Evolutionary conservation across 1,139 yeast genomes (phyloP).

Genomic region (Dujonia santamariae): DNA sequence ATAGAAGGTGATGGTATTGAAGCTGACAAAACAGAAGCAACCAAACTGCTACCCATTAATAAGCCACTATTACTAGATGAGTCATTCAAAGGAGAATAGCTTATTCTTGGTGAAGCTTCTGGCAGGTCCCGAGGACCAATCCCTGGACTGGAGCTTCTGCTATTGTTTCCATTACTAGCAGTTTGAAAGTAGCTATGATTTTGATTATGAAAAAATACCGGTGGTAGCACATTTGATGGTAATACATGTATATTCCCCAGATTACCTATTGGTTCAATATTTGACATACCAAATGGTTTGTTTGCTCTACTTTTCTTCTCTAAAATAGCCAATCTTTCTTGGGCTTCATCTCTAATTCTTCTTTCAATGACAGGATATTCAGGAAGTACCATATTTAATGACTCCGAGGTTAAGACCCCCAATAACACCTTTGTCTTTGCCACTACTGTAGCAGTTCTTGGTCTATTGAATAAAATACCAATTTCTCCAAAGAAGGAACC

Average conservation of each 20-base stretch:
- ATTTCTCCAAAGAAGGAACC: constrained; percentile 80
- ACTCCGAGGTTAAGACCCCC: constrained; percentile 66
- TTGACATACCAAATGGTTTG: constrained; percentile 6
- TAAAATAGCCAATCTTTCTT: constrained; percentile 68
- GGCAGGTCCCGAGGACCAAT: too few species aligned
- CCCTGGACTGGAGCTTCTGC: too few species aligned
- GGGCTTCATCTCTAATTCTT: constrained; percentile 73
- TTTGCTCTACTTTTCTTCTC: constrained; percentile 49
- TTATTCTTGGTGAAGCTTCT: too few species aligned
- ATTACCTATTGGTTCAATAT: constrained; percentile 5
- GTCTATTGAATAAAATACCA: constrained; percentile 70
- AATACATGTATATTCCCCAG: too few species aligned
- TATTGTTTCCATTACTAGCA: too few species aligned
- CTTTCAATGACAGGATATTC: constrained; percentile 65
- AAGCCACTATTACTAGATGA: too few species aligned
- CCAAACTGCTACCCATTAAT: neutral
- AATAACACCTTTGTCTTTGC: constrained; percentile 64
- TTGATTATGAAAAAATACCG: too few species aligned
- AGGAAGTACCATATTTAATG: constrained; percentile 55
- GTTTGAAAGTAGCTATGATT: too few species aligned
- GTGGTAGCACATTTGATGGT: too few species aligned
- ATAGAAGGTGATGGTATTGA: constrained; percentile 8
- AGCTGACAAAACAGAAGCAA: constrained; percentile 5
- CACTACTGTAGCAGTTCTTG: constrained; percentile 78
- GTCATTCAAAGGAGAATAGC: too few species aligned